Percentiles rank a stretch among this genome's conserved stretches.
These are phyloP conservation scores for Curvularia verruculosa DNA, from an alignment of 2,329 filamentous ascomycete species.

Conservation along the genomic window DNA sequence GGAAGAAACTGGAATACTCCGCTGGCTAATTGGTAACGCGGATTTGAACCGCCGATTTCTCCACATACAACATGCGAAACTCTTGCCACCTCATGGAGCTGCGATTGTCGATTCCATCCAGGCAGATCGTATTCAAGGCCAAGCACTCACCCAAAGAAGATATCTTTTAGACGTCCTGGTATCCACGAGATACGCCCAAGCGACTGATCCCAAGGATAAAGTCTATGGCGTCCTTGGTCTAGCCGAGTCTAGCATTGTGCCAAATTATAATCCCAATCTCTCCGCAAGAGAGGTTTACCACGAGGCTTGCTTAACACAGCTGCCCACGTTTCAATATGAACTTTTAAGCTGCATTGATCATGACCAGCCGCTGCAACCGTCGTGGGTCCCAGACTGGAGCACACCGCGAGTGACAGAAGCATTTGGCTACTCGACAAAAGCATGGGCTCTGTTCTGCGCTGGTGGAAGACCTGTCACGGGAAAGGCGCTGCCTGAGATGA, in stretches of 20 bases:
- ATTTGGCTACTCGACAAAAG: constrained; percentile 29
- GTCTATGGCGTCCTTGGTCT: constrained; percentile 34
- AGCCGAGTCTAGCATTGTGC: constrained; percentile 15
- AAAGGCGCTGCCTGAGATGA: background rate
- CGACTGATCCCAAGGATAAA: constrained; percentile 34
- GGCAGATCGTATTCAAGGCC: constrained; percentile 13
- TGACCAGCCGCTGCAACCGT: constrained; percentile 23
- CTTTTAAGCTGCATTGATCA: constrained; percentile 34
- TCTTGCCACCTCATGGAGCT: constrained; percentile 12
- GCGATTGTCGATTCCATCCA: constrained; percentile 18
- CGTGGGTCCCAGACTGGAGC: constrained; percentile 37
- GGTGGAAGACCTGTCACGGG: constrained; percentile 11
- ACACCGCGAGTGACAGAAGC: constrained; percentile 26
- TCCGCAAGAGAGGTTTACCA: constrained; percentile 26
- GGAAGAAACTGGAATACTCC: constrained; percentile 16
- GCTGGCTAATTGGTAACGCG: constrained; percentile 13
- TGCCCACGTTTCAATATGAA: constrained; percentile 16
- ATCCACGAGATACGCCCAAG: constrained; percentile 30
- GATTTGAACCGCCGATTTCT: constrained; percentile 8
- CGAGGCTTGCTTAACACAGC: constrained; percentile 19
- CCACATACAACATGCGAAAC: background rate
- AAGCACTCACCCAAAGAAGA: constrained; percentile 3
- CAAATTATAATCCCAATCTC: constrained; percentile 20
- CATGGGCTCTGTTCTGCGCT: constrained; percentile 25
- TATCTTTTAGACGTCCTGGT: constrained; percentile 23